A percentile compares a stretch with the other conserved stretches of the same genome.
These are phyloP conservation scores for Fusarium burgessii DNA, from an alignment of 2,329 filamentous ascomycete species.

Conservation along the genomic window DNA sequence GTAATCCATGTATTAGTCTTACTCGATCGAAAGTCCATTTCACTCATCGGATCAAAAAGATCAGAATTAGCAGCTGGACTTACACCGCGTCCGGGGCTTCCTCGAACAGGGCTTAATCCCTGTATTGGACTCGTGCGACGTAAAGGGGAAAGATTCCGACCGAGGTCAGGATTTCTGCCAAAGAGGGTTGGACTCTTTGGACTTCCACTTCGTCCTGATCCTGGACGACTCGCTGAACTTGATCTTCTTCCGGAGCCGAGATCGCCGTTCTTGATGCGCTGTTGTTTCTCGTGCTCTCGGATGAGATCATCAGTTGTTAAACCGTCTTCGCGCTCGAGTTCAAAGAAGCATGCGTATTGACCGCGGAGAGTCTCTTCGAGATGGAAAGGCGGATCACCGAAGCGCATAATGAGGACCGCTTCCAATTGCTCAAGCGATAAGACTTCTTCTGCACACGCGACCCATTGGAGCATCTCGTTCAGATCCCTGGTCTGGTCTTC, in stretches of 20 bases:
- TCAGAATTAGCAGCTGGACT: constrained; percentile 50
- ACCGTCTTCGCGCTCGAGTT: constrained; percentile 58
- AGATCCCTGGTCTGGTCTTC: constrained; percentile 56
- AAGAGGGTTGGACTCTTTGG: constrained; percentile 29
- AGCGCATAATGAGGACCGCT: constrained; percentile 56
- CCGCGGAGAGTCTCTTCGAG: constrained; percentile 58
- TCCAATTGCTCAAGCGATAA: constrained; percentile 60
- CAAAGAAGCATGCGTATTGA: constrained; percentile 61
- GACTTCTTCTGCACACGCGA: constrained; percentile 58
- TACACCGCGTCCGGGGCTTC: constrained; percentile 33
- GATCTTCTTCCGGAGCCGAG: constrained; percentile 31
- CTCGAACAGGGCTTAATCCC: constrained; percentile 23
- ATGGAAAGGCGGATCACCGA: constrained; percentile 55
- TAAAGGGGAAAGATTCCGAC: constrained; percentile 38
- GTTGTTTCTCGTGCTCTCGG: constrained; percentile 52
- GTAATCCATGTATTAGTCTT: constrained; percentile 55
- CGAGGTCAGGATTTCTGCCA: constrained; percentile 32
- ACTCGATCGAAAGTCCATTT: constrained; percentile 58
- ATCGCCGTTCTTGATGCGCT: constrained; percentile 38
- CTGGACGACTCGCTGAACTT: constrained; percentile 40
- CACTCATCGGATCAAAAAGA: constrained; percentile 47
- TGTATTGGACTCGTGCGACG: constrained; percentile 25
- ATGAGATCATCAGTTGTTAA: constrained; percentile 57
- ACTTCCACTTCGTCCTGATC: constrained; percentile 35
- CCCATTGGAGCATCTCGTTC: constrained; percentile 62